A percentile compares a stretch with the other conserved stretches of the same genome.
Conservation (phyloP, 139 green algal genomes). For the Coelastrella sp. region DNA sequence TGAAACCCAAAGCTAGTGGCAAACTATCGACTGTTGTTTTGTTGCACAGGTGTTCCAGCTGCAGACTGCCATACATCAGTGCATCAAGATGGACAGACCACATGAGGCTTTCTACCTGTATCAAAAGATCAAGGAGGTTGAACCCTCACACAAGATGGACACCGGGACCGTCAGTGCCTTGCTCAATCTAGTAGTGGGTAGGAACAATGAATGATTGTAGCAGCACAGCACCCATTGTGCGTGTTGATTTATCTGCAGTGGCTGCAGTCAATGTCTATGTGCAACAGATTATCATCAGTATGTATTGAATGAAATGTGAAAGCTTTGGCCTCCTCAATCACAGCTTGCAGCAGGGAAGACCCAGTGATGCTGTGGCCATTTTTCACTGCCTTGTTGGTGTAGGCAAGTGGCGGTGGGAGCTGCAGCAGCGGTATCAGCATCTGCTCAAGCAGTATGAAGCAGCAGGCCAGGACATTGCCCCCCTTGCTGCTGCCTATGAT, state of each 20-base stretch:
- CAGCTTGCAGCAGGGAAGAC: too few relatives aligned
- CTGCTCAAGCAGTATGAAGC: background rate
- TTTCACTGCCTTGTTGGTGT: background rate
- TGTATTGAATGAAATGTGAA: too few relatives aligned
- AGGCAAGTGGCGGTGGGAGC: slow-evolving; percentile 46
- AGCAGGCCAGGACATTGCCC: background rate
- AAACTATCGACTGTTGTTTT: too few relatives aligned
- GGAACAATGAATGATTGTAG: background rate
- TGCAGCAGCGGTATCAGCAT: slow-evolving; percentile 38
- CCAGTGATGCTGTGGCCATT: too few relatives aligned
- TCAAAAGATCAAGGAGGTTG: slow-evolving; percentile 15
- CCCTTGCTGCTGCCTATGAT: background rate
- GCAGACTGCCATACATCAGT: slow-evolving; percentile 1
- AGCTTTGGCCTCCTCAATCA: too few relatives aligned
- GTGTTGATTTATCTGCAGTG: too few relatives aligned
- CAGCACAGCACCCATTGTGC: too few relatives aligned
- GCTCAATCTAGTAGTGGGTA: slow-evolving; percentile 20
- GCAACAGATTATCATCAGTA: too few relatives aligned
- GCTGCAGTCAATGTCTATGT: too few relatives aligned
- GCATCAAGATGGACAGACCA: slow-evolving; percentile 34
- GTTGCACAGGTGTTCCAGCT: slow-evolving; percentile 4
- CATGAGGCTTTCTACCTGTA: slow-evolving; percentile 31
- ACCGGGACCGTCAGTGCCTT: background rate
- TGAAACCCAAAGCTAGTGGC: too few relatives aligned
- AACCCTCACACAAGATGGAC: background rate